These are phyloP conservation scores for Ustilago trichophora DNA, from an alignment of 1,284 basidiomycete species.

Conservation along the genomic window DNA sequence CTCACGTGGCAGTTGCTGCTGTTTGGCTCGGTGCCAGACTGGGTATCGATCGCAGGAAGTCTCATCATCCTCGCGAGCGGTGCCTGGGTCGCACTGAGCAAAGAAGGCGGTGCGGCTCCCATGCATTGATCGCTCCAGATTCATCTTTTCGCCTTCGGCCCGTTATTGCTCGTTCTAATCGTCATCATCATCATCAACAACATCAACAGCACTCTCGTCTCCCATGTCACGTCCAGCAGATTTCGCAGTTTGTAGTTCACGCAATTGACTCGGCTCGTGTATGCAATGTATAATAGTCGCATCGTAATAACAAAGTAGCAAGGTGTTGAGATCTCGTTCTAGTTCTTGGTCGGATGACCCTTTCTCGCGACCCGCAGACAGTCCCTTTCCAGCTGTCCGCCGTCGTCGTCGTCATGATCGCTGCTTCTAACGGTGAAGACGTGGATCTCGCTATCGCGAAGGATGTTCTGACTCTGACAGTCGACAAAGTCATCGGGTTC, in stretches of 20 bases:
- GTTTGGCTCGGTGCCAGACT: conserved; percentile 28
- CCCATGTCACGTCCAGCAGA: neutral
- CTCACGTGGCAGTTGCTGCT: conserved; percentile 36
- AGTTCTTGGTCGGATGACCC: conserved; percentile 27
- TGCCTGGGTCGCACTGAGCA: conserved; percentile 37
- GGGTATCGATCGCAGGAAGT: conserved; percentile 34
- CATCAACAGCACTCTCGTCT: neutral
- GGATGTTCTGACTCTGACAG: conserved; percentile 83
- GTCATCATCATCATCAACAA: neutral
- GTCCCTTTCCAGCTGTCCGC: conserved; percentile 41
- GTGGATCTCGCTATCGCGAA: conserved; percentile 79
- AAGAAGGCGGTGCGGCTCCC: conserved; percentile 16
- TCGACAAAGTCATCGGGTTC: conserved; percentile 96
- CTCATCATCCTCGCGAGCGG: conserved; percentile 40
- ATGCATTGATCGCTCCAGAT: conserved; percentile 24
- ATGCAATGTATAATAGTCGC: conserved; percentile 19
- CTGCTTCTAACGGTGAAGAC: conserved; percentile 74
- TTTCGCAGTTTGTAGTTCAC: neutral
- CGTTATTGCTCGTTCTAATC: neutral
- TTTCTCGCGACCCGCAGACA: conserved; percentile 57
- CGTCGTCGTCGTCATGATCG: neutral
- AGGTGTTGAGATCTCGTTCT: too few relatives aligned
- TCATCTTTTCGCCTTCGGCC: too few relatives aligned
- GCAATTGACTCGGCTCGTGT: conserved; percentile 2
- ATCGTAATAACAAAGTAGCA: too few relatives aligned